These are phyloP conservation scores for Sanghuangporus sanghuang DNA, from an alignment of 1,284 basidiomycete genomes.

Conservation along the genomic window DNA sequence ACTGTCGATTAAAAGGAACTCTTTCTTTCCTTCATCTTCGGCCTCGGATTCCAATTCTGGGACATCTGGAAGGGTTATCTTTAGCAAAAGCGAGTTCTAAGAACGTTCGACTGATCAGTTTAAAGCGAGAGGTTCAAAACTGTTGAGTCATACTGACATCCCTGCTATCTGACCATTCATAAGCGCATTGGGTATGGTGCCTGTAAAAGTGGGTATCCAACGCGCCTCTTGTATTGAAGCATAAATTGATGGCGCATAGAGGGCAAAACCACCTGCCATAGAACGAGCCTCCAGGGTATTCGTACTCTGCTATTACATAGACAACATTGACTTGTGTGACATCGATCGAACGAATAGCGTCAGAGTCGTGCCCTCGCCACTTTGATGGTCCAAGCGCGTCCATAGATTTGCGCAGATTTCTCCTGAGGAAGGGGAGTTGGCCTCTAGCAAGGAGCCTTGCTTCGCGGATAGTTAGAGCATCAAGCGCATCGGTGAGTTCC, in stretches of 20 bases:
- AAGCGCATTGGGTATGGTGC: slow-evolving; percentile 46
- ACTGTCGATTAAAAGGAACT: background rate
- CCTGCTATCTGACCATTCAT: slow-evolving; percentile 35
- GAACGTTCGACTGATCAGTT: slow-evolving; percentile 10
- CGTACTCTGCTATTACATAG: background rate
- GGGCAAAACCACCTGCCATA: slow-evolving; percentile 48
- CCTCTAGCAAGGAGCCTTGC: background rate
- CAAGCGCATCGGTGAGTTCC: background rate
- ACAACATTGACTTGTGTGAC: background rate
- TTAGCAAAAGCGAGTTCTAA: slow-evolving; percentile 25
- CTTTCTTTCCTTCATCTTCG: background rate
- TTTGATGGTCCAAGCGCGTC: background rate
- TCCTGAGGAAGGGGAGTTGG: slow-evolving; percentile 14
- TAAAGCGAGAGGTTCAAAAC: background rate
- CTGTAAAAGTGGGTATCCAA: slow-evolving; percentile 48
- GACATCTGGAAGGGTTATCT: slow-evolving; percentile 7
- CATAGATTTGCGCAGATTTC: slow-evolving; percentile 13
- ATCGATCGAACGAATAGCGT: background rate
- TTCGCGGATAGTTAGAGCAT: background rate
- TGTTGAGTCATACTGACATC: slow-evolving; percentile 15
- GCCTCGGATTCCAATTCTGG: slow-evolving; percentile 8
- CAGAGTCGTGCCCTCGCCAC: background rate
- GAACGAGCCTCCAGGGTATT: background rate
- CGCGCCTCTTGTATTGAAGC: slow-evolving; percentile 43
- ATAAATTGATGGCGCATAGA: slow-evolving; percentile 47